Base-by-base conservation (phyloP, 345 rosid genomes). In the Eucalyptus tenuipes region DNA sequence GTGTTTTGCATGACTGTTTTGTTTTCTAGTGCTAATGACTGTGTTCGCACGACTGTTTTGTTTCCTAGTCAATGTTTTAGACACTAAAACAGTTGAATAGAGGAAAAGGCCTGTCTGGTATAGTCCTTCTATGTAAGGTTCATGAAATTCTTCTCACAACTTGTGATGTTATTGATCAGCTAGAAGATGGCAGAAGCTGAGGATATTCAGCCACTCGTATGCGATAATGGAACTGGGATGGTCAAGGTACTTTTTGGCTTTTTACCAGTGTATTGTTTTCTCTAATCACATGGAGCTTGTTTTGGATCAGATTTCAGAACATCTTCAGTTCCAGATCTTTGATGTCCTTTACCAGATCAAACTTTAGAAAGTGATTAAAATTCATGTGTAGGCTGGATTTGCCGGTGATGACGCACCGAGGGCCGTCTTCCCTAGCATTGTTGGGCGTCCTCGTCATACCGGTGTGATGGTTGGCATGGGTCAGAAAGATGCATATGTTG, bases 381-480 rank as follows among this genome's bases (percentile, higher is more conserved):
- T 48, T 31, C 31, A 79, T 22, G 4, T 24, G 13, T 88, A 95
- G 97, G 97, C 97, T 86, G 97, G 97, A 79, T 95, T 95, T 86
- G 96, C 97, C 5, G 96, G 97, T 64, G 97, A 94, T 85, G 97
- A 94, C 89, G 96, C 96, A 50, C 96, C 96, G 42, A 90, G 97
- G 90, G 97, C 97, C 6, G 97, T 95, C 82, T 94, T 94, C 86
- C 96, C 97, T 25, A 95, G 97, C 93, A 93, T 95, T 75, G 94
- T 92, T 57, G 96, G 96, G 7, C 95, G 95, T 88, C 96, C 96
- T 7, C 94, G 96, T 50, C 96, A 95, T 86, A 94, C 95, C 3
- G 96, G 95, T 42, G 96, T 95, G 89, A 95, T 95, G 96, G 96
- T 95, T 86, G 95, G 96, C 79, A 94, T 95, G 96, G 96, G 95